Conservation (phyloP, 192 early-diverging fungal species). For the Backusella macrospora region DNA sequence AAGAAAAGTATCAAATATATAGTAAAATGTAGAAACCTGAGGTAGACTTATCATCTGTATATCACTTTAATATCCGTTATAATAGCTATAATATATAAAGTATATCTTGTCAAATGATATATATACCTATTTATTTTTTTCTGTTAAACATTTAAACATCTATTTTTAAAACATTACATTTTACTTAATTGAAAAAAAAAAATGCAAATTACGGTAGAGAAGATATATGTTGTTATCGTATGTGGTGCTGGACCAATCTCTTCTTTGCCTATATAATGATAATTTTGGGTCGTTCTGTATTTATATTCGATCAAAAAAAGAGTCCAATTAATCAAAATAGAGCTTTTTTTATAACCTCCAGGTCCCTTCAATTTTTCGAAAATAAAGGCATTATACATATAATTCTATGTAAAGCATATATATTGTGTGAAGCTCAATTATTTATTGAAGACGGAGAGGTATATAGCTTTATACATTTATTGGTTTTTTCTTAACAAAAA, state of each 20-base stretch:
- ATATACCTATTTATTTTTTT: neutral
- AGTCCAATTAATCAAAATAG: conserved; percentile 13
- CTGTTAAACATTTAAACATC: neutral
- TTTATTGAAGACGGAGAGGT: neutral
- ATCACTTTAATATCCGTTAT: neutral
- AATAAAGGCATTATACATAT: neutral
- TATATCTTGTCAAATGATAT: neutral
- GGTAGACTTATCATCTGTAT: neutral
- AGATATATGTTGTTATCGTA: conserved; percentile 16
- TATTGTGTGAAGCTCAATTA: neutral
- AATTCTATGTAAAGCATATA: neutral
- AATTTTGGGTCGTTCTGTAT: conserved; percentile 9
- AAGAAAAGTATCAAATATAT: neutral
- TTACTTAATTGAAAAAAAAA: neutral
- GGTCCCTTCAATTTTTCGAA: conserved; percentile 18
- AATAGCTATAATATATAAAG: neutral
- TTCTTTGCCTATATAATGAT: conserved; percentile 26
- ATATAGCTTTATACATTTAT: no score
- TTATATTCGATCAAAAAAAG: conserved; percentile 15
- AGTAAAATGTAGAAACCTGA: neutral
- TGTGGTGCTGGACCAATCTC: conserved; percentile 27
- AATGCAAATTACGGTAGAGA: neutral
- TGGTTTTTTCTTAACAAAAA: neutral
- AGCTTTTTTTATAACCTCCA: conserved; percentile 16
- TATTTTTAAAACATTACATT: neutral